Conservation (phyloP, 768 basidiomycete genomes). For the Kondoa subrosea region DNA sequence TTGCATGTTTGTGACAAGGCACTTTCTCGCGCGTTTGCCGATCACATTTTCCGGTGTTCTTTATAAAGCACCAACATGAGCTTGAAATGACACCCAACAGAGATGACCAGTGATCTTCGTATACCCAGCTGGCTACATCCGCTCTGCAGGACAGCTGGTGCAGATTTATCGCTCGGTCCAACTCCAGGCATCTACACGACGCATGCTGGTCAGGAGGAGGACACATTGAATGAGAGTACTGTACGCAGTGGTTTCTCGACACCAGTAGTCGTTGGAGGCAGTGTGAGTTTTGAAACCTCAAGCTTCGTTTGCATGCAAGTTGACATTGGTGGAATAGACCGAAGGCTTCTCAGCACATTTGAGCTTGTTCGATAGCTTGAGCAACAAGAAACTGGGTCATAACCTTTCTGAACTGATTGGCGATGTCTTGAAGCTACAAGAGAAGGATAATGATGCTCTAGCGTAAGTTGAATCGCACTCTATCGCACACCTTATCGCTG, state of each 20-base stretch:
- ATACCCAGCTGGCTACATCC: not conserved
- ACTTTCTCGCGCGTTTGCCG: too few relatives aligned
- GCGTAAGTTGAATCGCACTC: not conserved
- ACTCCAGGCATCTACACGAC: constrained; percentile 27
- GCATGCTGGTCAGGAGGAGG: constrained; percentile 27
- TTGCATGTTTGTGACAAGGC: too few relatives aligned
- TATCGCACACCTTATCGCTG: not conserved
- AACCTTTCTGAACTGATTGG: constrained; percentile 20
- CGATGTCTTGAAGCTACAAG: constrained; percentile 17
- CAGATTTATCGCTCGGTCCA: not conserved
- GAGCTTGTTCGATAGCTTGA: constrained; percentile 23
- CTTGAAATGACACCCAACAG: too few relatives aligned
- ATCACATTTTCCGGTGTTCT: too few relatives aligned
- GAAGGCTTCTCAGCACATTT: constrained; percentile 28
- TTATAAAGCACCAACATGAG: too few relatives aligned
- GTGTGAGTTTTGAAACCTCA: not conserved
- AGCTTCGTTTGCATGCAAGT: not conserved
- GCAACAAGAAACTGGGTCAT: constrained; percentile 17
- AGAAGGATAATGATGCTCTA: not conserved
- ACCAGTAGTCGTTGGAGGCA: constrained; percentile 11
- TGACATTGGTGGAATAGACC: constrained; percentile 18
- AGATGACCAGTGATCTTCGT: not conserved
- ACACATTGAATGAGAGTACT: constrained; percentile 22
- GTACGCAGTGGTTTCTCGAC: constrained; percentile 25
- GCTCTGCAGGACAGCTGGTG: not conserved